Conservation (phyloP, 805 yeast species). For the Teunomyces stri region DNA sequence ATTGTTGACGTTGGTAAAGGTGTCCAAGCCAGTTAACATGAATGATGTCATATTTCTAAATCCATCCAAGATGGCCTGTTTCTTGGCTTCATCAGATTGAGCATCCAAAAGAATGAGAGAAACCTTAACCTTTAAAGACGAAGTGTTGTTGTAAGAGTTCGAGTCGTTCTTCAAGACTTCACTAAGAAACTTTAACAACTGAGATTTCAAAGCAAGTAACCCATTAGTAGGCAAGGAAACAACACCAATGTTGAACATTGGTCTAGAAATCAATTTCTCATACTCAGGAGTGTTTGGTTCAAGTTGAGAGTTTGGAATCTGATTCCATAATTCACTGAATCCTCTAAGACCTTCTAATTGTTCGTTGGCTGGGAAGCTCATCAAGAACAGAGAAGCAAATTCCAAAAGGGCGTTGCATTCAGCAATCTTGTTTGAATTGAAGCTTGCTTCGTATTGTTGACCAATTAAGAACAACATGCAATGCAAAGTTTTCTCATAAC, state of each 20-base stretch:
- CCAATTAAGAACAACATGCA: conserved; percentile 76
- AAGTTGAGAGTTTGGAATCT: conserved; percentile 42
- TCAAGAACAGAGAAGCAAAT: conserved; percentile 67
- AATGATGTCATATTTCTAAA: conserved; percentile 35
- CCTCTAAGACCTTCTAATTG: conserved; percentile 57
- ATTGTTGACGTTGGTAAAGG: conserved; percentile 18
- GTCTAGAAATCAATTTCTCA: conserved; percentile 44
- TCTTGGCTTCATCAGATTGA: conserved; percentile 27
- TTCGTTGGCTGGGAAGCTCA: conserved; percentile 63
- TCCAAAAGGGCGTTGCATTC: conserved; percentile 71
- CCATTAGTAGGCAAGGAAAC: conserved; percentile 50
- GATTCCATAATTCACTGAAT: conserved; percentile 52
- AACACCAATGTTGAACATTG: conserved; percentile 63
- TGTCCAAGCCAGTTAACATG: conserved; percentile 38
- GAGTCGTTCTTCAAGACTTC: conserved; percentile 39
- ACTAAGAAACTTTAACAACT: conserved; percentile 56
- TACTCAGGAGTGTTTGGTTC: conserved; percentile 38
- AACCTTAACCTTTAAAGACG: conserved; percentile 50
- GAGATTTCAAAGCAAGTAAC: conserved; percentile 45
- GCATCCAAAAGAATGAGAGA: conserved; percentile 49
- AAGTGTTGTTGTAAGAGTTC: conserved; percentile 16
- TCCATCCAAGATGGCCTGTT: conserved; percentile 27
- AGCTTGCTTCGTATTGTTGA: conserved; percentile 59
- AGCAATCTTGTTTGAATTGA: conserved; percentile 52
- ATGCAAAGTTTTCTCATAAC: conserved; percentile 63